phyloP scores from a whole-genome alignment of 73 alveolate genomes.

The Paramecium bursaria region DNA sequence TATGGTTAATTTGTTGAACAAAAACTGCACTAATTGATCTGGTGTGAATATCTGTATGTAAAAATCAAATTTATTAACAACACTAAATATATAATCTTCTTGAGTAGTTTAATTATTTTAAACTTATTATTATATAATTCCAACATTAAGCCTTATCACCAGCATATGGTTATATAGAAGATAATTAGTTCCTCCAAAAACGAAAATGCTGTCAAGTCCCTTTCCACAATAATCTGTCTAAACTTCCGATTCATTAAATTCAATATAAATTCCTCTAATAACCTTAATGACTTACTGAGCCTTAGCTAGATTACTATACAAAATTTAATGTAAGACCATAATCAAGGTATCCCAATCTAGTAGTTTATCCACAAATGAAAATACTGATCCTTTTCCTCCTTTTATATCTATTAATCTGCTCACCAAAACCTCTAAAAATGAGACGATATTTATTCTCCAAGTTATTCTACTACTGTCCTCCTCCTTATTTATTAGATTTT shows the following conservation, averaged over 20 bases:
- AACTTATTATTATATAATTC: background rate
- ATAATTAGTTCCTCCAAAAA: slow-evolving; percentile 27
- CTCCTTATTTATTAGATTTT: background rate
- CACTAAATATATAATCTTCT: background rate
- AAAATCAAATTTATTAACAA: slow-evolving; percentile 16
- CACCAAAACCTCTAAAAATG: slow-evolving; percentile 34
- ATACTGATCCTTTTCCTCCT: background rate
- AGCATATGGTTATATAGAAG: slow-evolving; percentile 1
- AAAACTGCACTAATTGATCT: slow-evolving; percentile 16
- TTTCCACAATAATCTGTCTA: slow-evolving; percentile 6
- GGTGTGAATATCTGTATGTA: slow-evolving; percentile 16
- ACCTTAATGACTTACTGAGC: slow-evolving; percentile 51
- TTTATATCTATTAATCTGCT: slow-evolving; percentile 18
- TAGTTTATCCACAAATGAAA: slow-evolving; percentile 19
- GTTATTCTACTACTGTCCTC: background rate
- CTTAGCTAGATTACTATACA: slow-evolving; percentile 23
- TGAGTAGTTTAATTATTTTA: background rate
- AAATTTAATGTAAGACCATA: slow-evolving; percentile 7
- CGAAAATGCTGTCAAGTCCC: background rate
- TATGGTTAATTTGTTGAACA: slow-evolving; percentile 10
- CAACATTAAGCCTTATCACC: slow-evolving; percentile 24
- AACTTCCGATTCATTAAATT: slow-evolving; percentile 27
- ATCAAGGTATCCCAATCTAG: slow-evolving; percentile 5
- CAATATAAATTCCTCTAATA: slow-evolving; percentile 51
- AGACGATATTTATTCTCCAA: slow-evolving; percentile 32